phyloP scores from a whole-genome alignment of 2,329 filamentous ascomycete genomes.

The Aspergillus novofumigatus region DNA sequence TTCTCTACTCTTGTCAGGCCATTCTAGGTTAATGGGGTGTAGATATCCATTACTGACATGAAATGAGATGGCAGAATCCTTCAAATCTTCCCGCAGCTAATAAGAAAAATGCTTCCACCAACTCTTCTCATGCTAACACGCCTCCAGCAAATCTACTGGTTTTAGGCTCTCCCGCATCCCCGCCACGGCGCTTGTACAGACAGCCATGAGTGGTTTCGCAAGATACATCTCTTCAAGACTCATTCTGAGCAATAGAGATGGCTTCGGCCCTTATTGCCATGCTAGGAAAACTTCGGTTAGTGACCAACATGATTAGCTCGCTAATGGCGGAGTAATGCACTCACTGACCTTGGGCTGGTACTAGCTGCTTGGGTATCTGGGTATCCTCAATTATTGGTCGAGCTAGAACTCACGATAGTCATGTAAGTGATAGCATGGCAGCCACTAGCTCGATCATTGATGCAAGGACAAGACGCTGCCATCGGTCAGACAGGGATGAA shows the following conservation, averaged over 20 bases:
- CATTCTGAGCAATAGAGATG: background rate
- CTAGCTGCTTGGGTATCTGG: background rate
- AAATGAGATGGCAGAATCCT: background rate
- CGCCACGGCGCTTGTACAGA: slow-evolving; percentile 15
- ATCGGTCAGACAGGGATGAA: background rate
- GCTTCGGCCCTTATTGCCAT: background rate
- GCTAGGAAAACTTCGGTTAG: background rate
- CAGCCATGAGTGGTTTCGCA: background rate
- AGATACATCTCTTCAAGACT: background rate
- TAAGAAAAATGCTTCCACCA: background rate
- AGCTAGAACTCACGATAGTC: background rate
- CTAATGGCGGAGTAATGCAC: background rate
- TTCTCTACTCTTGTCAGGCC: background rate
- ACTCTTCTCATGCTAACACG: background rate
- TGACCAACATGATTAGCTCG: background rate
- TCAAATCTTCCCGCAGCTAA: background rate
- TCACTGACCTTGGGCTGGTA: background rate
- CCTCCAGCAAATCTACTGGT: background rate
- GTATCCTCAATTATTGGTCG: no score
- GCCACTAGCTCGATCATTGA: background rate
- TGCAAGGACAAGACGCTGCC: background rate
- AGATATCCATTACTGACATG: background rate
- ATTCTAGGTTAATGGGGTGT: no score
- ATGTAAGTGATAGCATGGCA: background rate
- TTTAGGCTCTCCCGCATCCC: slow-evolving; percentile 9